Conservation (phyloP, 768 basidiomycete species). For the Termitomyces heimii region DNA sequence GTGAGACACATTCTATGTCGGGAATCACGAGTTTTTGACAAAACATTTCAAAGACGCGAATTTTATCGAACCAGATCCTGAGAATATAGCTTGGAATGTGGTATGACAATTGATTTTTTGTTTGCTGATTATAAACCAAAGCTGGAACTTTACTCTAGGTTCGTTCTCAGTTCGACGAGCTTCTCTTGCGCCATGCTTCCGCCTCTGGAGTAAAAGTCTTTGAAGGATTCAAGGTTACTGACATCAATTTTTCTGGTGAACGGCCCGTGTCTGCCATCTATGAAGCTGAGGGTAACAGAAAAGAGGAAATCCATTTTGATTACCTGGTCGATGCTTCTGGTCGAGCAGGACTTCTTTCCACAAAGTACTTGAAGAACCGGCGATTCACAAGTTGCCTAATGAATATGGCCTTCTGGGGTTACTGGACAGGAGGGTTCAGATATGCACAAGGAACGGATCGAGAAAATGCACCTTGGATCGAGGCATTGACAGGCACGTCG, state of each 20-base stretch:
- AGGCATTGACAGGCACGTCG: constrained; percentile 45
- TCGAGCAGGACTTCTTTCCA: constrained; percentile 52
- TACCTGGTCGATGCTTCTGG: constrained; percentile 62
- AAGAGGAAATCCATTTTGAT: constrained; percentile 45
- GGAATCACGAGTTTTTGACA: no score
- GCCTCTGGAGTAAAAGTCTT: constrained; percentile 42
- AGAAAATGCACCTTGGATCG: constrained; percentile 45
- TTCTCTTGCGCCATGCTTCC: constrained; percentile 51
- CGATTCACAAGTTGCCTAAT: constrained; percentile 44
- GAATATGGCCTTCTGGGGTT: constrained; percentile 65
- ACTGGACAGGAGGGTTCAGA: constrained; percentile 46
- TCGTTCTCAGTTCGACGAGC: constrained; percentile 52
- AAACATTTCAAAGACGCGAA: constrained; percentile 39
- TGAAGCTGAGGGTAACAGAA: constrained; percentile 12
- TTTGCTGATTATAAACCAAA: background rate
- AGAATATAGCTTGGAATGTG: constrained; percentile 57
- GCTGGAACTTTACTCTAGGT: constrained; percentile 23
- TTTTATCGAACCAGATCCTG: constrained; percentile 44
- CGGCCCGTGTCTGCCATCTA: constrained; percentile 2
- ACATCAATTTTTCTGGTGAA: constrained; percentile 35
- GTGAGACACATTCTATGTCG: constrained; percentile 25
- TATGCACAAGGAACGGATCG: constrained; percentile 36
- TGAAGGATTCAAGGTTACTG: constrained; percentile 38
- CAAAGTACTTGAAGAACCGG: constrained; percentile 52
- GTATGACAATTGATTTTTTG: constrained; percentile 22